Conservation (phyloP, 2,329 filamentous ascomycete genomes). For the Pseudophaeomoniella oleicola region DNA sequence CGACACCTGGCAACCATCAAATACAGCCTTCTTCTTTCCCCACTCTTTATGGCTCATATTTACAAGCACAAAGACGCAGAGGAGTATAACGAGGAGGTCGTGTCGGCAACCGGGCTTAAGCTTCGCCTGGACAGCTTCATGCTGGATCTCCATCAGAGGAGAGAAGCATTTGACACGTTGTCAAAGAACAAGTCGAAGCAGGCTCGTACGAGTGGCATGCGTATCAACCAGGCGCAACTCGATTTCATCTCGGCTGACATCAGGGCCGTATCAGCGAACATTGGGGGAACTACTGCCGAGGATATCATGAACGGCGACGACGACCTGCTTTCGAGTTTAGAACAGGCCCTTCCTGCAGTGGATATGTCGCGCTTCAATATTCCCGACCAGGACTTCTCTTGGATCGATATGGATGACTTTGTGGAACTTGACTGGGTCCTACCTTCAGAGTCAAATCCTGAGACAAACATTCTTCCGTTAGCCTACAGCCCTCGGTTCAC, state of each 20-base stretch:
- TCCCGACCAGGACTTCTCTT: conserved; percentile 84
- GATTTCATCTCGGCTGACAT: conserved; percentile 87
- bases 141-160: conserved; percentile 84
- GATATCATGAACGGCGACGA: conserved; percentile 57
- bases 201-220: conserved; percentile 78
- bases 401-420: conserved; percentile 99
- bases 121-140: conserved; percentile 93
- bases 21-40: conserved; percentile 84
- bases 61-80: conserved; percentile 97
- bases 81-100: conserved; percentile 61
- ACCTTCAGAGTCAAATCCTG: conserved; percentile 75
- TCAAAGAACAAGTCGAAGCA: conserved; percentile 63
- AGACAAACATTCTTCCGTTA: conserved; percentile 86
- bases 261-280: conserved; percentile 80
- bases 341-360: conserved; percentile 34
- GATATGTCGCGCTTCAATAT: conserved; percentile 83
- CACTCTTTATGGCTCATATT: conserved; percentile 87
- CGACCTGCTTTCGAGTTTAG: conserved; percentile 41
- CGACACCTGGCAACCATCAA: conserved; percentile 97
- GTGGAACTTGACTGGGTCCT: conserved; percentile 95
- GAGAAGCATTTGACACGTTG: conserved; percentile 77
- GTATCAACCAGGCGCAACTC: conserved; percentile 85
- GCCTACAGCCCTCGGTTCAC: conserved; percentile 90
- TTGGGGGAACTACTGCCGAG: conserved; percentile 64
- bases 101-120: conserved; percentile 92